Base-by-base conservation (phyloP, 345 rosid species). In the Brassica cretica region DNA sequence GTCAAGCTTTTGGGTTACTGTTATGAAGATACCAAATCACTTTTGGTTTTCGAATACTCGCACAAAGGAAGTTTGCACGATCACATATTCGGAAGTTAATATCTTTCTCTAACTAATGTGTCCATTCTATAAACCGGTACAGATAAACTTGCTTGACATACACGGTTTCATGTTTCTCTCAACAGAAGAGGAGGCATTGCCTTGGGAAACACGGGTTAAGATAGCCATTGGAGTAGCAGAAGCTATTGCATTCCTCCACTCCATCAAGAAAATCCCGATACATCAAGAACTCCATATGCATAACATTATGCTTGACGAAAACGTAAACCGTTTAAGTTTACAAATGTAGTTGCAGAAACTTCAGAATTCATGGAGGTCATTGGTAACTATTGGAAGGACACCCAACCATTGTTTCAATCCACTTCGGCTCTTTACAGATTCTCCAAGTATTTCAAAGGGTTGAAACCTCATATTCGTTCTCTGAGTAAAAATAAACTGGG, bases 151-250 rank as follows among this genome's bases (percentile, higher is more conserved):
- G 24, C 14, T 3, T 24, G n/a, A 49, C 68, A 27, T 71, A 21
- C 3, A 58, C 0, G 39, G 67, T 73, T 73, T 74, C 14, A 59
- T 60, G 21, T 75, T 29, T 19, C 24, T 19, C 15, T 68, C 67
- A 68, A 44, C 73, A 76, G 74, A 55, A 68, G 49, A 32, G 30
- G 67, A 19, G 9, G 7, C 27, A 16, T 60, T 76, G 74, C 49
- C 79, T 4, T 76, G 79, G 79, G 21, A 30, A 18, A 68, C 15
- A 61, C 32, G 74, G 6, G 16, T 76, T 59, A 68, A 76, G 39
- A 76, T 76, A 41, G 79, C 79, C 35, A 30, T 39, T 16, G 63
- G 35, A 41, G 49, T n/a, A 68, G 79, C 74, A 8, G 15, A 68
- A 44, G 79, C 18, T 29, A 3, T 76, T 29, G 51, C 24, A 8